Evolutionary conservation across 2,329 filamentous ascomycete species (phyloP).

Genomic region (Aspergillus chevalieri): DNA sequence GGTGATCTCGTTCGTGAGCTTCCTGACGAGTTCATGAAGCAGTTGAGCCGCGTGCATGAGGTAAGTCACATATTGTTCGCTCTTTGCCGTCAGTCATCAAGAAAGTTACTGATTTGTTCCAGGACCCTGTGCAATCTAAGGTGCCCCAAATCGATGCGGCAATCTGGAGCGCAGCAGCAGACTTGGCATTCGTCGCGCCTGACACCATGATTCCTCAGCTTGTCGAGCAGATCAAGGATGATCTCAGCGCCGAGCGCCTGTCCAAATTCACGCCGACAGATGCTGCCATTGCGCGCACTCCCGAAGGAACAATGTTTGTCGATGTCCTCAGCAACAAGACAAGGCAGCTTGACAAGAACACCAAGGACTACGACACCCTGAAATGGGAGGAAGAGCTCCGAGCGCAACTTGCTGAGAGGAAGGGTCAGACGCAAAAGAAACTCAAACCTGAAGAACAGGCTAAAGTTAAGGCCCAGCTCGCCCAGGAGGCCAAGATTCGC

Average conservation of each 20-base stretch:
- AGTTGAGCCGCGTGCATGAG: constrained; percentile 56
- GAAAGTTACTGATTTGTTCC: constrained; percentile 2
- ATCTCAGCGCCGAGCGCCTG: constrained; percentile 66
- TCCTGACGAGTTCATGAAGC: constrained; percentile 58
- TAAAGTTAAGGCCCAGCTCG: constrained; percentile 85
- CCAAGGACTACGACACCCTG: constrained; percentile 88
- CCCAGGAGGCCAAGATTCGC: constrained; percentile 77
- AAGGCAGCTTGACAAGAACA: constrained; percentile 73
- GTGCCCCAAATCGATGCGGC: constrained; percentile 51
- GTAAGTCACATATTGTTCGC: constrained; percentile 36
- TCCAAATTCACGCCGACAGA: constrained; percentile 74
- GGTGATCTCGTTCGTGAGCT: constrained; percentile 65
- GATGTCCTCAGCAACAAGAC: constrained; percentile 85
- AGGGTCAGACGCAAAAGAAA: constrained; percentile 77
- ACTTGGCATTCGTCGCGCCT: constrained; percentile 88
- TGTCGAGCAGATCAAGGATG: constrained; percentile 64
- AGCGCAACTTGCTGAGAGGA: constrained; percentile 83
- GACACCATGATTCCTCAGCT: constrained; percentile 71
- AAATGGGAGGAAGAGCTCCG: constrained; percentile 96
- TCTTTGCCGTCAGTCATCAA: background rate
- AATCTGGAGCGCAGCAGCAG: constrained; percentile 77
- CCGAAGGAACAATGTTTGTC: constrained; percentile 79
- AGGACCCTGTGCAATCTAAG: constrained; percentile 30
- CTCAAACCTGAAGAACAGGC: constrained; percentile 80
- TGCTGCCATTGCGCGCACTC: constrained; percentile 85